phyloP scores from a whole-genome alignment of 2,329 filamentous ascomycete species.

The Claviceps sp. region DNA sequence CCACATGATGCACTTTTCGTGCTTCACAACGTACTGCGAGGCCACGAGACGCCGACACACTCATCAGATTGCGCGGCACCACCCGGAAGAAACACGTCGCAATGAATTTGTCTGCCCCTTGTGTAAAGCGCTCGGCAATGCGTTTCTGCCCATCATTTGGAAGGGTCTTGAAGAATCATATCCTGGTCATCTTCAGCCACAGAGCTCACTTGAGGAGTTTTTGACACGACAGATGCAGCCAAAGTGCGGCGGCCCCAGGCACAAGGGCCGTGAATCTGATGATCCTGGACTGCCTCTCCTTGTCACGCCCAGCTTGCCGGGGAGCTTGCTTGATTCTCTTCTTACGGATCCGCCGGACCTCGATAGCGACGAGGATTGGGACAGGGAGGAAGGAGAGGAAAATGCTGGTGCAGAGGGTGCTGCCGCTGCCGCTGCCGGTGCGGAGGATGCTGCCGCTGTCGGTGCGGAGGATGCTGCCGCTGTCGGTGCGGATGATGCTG shows the following conservation, averaged over 20 bases:
- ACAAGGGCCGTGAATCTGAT: slow-evolving; percentile 22
- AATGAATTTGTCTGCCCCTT: slow-evolving; percentile 94
- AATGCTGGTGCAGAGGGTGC: no score
- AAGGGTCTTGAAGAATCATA: slow-evolving; percentile 79
- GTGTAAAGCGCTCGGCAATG: slow-evolving; percentile 91
- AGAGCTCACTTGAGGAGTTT: slow-evolving; percentile 53
- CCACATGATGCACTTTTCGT: slow-evolving; percentile 96
- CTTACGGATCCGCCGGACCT: slow-evolving; percentile 22
- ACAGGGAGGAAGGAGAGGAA: no score
- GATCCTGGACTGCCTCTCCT: slow-evolving; percentile 17
- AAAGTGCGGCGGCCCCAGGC: slow-evolving; percentile 27
- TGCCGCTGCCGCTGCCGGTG: no score
- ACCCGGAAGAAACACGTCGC: slow-evolving; percentile 65
- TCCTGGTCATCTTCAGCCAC: slow-evolving; percentile 53
- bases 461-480: no score
- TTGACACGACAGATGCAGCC: slow-evolving; percentile 43
- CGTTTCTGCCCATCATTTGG: slow-evolving; percentile 92
- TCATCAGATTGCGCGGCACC: slow-evolving; percentile 87
- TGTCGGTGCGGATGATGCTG: no score
- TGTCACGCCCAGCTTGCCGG: slow-evolving; percentile 23
- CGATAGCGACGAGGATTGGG: slow-evolving; percentile 14
- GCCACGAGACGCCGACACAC: slow-evolving; percentile 73
- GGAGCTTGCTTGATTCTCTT: slow-evolving; percentile 22
- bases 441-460: no score
- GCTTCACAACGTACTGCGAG: slow-evolving; percentile 83